These are phyloP conservation scores for Termitomyces sp. DNA, from an alignment of 768 basidiomycete species.

Conservation along the genomic window DNA sequence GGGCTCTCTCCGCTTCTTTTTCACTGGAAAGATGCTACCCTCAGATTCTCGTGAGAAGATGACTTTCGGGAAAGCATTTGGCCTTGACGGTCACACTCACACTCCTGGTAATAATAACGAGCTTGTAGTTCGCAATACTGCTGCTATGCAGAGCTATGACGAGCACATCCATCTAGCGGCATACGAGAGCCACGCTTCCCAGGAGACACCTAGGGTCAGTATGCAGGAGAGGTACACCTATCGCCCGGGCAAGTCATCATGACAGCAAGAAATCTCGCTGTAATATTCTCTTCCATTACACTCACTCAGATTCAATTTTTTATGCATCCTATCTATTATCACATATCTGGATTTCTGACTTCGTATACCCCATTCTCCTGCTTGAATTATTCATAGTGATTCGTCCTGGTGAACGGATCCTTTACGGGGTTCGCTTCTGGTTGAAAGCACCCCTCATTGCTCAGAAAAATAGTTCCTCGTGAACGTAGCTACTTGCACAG, in stretches of 20 bases:
- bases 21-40: conserved; percentile 28
- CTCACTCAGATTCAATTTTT: not conserved
- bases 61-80: conserved; percentile 37
- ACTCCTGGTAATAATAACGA: not conserved
- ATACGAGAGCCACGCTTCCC: conserved; percentile 4
- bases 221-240: conserved; percentile 1
- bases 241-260: not conserved
- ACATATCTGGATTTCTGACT: not conserved
- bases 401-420: not conserved
- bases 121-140: conserved; percentile 1
- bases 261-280: not conserved
- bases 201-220: not conserved
- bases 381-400: not conserved
- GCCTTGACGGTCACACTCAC: conserved; percentile 19
- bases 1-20: conserved; percentile 60
- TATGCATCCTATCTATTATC: not conserved
- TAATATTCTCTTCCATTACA: not conserved
- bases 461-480: not conserved
- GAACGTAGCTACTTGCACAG: too few relatives aligned
- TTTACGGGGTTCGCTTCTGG: not conserved
- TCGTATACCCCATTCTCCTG: not conserved
- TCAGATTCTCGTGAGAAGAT: conserved; percentile 19
- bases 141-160: conserved; percentile 16
- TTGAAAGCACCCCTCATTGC: not conserved
- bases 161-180: conserved; percentile 15